phyloP scores from a whole-genome alignment of 176 grass and related monocot species.

The Oryza nivara region DNA sequence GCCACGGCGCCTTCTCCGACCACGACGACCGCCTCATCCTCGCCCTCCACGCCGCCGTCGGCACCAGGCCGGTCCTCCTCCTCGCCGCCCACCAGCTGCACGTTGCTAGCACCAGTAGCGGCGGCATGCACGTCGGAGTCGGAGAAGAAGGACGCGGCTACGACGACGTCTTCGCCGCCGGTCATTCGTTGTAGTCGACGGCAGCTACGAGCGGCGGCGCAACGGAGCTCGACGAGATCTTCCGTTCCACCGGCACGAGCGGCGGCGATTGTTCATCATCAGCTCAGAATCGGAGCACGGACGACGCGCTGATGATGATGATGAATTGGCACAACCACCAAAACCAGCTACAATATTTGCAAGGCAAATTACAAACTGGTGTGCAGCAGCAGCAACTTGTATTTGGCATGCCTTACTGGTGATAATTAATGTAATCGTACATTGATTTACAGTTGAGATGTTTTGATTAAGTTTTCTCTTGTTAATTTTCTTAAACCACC shows the following conservation, averaged over 20 bases:
- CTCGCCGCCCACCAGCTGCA: not conserved
- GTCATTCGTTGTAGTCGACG: not conserved
- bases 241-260: not conserved
- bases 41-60: slow-evolving; percentile 58
- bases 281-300: slow-evolving; percentile 9
- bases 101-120: not conserved
- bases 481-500: not conserved
- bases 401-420: not conserved
- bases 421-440: not conserved
- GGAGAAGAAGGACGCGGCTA: not conserved
- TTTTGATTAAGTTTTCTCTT: not conserved
- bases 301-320: not conserved
- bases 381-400: not conserved
- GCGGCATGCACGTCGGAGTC: too few relatives aligned
- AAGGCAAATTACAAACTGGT: not conserved
- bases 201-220: not conserved
- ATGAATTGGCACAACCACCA: not conserved
- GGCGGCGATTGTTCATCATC: not conserved
- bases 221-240: slow-evolving; percentile 43
- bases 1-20: slow-evolving; percentile 58
- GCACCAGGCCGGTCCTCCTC: slow-evolving; percentile 28
- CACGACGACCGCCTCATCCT: slow-evolving; percentile 64
- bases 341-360: not conserved
- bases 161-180: not conserved
- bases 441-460: not conserved